A percentile compares a stretch with the other conserved stretches of the same genome.
Conservation (phyloP, 129 eudicot genomes). For the Apium graveolens region DNA sequence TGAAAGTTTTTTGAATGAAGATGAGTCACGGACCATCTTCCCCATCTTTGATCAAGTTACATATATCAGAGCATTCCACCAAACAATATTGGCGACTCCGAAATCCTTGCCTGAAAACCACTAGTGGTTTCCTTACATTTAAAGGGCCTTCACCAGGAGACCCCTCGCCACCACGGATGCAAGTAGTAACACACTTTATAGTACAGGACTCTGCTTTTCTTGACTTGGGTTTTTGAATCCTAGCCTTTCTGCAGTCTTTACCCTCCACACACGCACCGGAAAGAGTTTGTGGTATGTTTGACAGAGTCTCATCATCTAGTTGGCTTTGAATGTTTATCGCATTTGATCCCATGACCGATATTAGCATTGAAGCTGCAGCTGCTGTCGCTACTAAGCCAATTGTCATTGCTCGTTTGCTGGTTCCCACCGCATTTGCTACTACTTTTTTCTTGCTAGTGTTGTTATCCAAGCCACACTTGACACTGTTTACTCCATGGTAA, state of each 20-base stretch:
- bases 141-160: constrained; percentile 96
- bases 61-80: constrained; percentile 88
- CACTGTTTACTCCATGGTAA: background rate
- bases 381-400: constrained; percentile 33
- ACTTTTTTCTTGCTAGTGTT: background rate
- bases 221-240: constrained; percentile 82
- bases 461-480: background rate
- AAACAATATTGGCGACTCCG: constrained; percentile 86
- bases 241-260: constrained; percentile 52
- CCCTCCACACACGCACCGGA: constrained; percentile 52
- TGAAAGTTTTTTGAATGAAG: background rate
- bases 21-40: constrained; percentile 64
- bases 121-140: constrained; percentile 69
- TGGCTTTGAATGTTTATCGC: constrained; percentile 32
- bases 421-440: background rate
- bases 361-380: constrained; percentile 17
- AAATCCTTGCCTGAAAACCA: constrained; percentile 85
- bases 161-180: constrained; percentile 82
- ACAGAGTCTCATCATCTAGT: constrained; percentile 56
- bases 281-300: constrained; percentile 64
- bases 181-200: constrained; percentile 65
- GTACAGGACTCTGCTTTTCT: constrained; percentile 81
- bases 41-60: constrained; percentile 83
- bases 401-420: background rate
- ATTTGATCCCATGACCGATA: constrained; percentile 28